These are phyloP conservation scores for Sporisorium sorghi DNA, from an alignment of 1,284 basidiomycete genomes.

Conservation along the genomic window DNA sequence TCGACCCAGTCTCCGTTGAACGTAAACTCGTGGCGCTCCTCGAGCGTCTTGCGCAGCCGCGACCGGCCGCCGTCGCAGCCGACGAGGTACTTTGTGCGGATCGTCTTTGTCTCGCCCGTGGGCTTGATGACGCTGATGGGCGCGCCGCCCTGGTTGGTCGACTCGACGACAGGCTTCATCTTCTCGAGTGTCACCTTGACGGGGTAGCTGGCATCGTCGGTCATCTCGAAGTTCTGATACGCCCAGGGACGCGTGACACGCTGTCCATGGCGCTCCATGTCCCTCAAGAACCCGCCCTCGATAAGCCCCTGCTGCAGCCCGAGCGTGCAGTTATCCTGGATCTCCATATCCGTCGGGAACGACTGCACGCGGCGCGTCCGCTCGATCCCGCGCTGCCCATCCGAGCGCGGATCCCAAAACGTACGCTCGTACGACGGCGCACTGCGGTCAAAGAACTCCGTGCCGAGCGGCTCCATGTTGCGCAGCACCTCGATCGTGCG, in stretches of 20 bases:
- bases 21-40: constrained; percentile 53
- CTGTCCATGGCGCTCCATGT: constrained; percentile 69
- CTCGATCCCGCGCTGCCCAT: constrained; percentile 65
- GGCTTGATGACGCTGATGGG: constrained; percentile 60
- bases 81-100: constrained; percentile 70
- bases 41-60: constrained; percentile 67
- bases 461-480: constrained; percentile 68
- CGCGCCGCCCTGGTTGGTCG: constrained; percentile 56
- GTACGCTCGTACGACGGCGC: constrained; percentile 70
- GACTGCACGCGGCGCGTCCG: constrained; percentile 70
- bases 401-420: constrained; percentile 69
- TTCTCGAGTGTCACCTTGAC: constrained; percentile 63
- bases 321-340: constrained; percentile 70
- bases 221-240: constrained; percentile 60
- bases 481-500: constrained; percentile 76
- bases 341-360: constrained; percentile 71
- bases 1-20: constrained; percentile 66
- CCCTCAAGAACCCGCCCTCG: constrained; percentile 69
- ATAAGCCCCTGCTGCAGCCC: constrained; percentile 71
- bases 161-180: constrained; percentile 59
- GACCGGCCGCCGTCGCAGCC: constrained; percentile 70
- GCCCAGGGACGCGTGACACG: constrained; percentile 67
- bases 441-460: constrained; percentile 61
- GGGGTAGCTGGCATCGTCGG: constrained; percentile 46
- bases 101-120: constrained; percentile 62